Conservation (phyloP, 306 rosid genomes). For the Aeschynomene evenia region DNA sequence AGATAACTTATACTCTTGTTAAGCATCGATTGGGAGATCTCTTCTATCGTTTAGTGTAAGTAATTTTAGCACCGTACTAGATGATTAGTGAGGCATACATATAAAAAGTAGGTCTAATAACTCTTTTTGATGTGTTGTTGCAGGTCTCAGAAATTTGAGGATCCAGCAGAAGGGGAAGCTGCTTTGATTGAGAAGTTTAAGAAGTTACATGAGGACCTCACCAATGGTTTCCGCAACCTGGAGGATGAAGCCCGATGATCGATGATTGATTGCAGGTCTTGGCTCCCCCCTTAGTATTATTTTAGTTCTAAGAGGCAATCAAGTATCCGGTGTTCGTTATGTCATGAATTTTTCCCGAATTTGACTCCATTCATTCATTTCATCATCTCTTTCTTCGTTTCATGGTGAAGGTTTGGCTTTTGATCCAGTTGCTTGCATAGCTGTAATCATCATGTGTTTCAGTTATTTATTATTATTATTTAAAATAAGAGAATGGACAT, state of each 20-base stretch:
- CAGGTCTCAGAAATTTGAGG: slow-evolving; percentile 99
- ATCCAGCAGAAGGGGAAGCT: slow-evolving; percentile 96
- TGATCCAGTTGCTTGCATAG: slow-evolving; percentile 44
- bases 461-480: slow-evolving; percentile 32
- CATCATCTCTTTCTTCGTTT: slow-evolving; percentile 37
- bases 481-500: slow-evolving; percentile 48
- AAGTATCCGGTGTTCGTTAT: slow-evolving; percentile 25
- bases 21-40: slow-evolving; percentile 99
- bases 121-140: slow-evolving; percentile 20
- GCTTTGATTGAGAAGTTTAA: slow-evolving; percentile 74
- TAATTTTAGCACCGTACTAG: background rate
- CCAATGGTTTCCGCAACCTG: slow-evolving; percentile 92
- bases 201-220: slow-evolving; percentile 82
- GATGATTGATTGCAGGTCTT: slow-evolving; percentile 31
- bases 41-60: slow-evolving; percentile 97
- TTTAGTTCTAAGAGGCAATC: slow-evolving; percentile 38
- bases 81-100: slow-evolving; percentile 13
- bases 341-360: slow-evolving; percentile 18
- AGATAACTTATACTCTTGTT: slow-evolving; percentile 75
- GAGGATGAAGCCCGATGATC: slow-evolving; percentile 94
- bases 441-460: slow-evolving; percentile 36
- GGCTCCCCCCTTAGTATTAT: slow-evolving; percentile 16
- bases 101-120: slow-evolving; percentile 32
- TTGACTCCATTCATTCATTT: slow-evolving; percentile 39
- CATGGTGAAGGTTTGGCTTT: slow-evolving; percentile 42